phyloP scores from a whole-genome alignment of 768 basidiomycete genomes.

The Lactarius pseudohatsudake region DNA sequence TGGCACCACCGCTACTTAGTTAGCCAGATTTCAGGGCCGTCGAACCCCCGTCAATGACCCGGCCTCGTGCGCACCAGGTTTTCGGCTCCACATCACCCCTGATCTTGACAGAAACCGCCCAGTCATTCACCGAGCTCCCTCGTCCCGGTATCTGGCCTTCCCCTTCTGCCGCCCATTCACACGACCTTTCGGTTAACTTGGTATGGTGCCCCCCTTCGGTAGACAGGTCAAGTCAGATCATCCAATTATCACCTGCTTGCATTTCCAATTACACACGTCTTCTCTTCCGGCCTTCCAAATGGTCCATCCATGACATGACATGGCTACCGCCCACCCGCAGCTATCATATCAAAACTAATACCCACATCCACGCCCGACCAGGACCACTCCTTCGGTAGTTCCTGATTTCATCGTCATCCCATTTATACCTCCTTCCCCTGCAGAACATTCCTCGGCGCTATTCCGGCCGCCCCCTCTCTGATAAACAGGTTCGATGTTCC shows the following conservation, averaged over 20 bases:
- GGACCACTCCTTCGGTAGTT: not conserved
- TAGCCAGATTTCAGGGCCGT: constrained; percentile 20
- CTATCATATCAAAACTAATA: constrained; percentile 2
- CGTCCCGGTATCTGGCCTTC: constrained; percentile 5
- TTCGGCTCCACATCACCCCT: constrained; percentile 18
- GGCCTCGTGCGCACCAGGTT: constrained; percentile 22
- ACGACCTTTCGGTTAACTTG: constrained; percentile 26
- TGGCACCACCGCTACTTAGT: not conserved
- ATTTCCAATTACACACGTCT: not conserved
- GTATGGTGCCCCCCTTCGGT: constrained; percentile 4
- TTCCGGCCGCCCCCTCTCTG: constrained; percentile 5
- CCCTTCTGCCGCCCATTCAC: constrained; percentile 24
- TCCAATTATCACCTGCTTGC: constrained; percentile 15
- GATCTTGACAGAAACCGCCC: constrained; percentile 31
- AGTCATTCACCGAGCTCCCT: not conserved
- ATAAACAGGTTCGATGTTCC: constrained; percentile 12
- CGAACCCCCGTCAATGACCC: constrained; percentile 21
- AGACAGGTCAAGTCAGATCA: constrained; percentile 4
- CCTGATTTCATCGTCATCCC: constrained; percentile 19
- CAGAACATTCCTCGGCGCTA: constrained; percentile 24
- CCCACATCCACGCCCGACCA: constrained; percentile 21
- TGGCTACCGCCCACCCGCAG: constrained; percentile 6
- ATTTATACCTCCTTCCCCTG: constrained; percentile 7
- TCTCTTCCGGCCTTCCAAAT: constrained; percentile 7
- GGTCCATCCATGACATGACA: constrained; percentile 3